Percentiles rank a stretch among this genome's conserved stretches.
These are phyloP conservation scores for Camelina neglecta DNA, from an alignment of 345 rosid genomes.

Conservation along the genomic window DNA sequence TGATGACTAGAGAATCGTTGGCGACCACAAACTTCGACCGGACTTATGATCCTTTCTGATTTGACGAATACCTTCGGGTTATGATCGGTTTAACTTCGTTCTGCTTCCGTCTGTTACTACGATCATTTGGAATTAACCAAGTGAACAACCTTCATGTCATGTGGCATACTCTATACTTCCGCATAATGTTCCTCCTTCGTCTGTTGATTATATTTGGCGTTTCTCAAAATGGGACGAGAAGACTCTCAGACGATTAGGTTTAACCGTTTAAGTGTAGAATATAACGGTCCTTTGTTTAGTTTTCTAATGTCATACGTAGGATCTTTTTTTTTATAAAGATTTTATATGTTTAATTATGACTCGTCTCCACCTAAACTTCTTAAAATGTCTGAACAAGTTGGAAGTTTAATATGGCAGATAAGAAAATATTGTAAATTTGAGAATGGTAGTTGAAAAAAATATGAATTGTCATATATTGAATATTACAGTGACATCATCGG, in stretches of 20 bases:
- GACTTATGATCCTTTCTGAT: not conserved
- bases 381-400: not conserved
- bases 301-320: not conserved
- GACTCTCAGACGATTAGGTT: not conserved
- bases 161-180: not conserved
- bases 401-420: not conserved
- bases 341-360: not conserved
- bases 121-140: not conserved
- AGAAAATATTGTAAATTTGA: not conserved
- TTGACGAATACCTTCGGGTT: not conserved
- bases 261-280: not conserved
- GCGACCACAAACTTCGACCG: not conserved
- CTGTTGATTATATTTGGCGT: not conserved
- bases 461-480: not conserved
- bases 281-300: not conserved
- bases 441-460: conserved; percentile 1
- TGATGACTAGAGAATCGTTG: conserved; percentile 1
- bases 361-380: not conserved
- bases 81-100: not conserved
- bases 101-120: not conserved
- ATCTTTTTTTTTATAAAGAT: not conserved
- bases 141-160: not conserved
- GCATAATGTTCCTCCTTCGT: not conserved
- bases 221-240: not conserved
- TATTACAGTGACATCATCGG: conserved; percentile 26